Evolutionary conservation across 768 basidiomycete genomes (phyloP).

Genomic region (Mycena albidolilacea): DNA sequence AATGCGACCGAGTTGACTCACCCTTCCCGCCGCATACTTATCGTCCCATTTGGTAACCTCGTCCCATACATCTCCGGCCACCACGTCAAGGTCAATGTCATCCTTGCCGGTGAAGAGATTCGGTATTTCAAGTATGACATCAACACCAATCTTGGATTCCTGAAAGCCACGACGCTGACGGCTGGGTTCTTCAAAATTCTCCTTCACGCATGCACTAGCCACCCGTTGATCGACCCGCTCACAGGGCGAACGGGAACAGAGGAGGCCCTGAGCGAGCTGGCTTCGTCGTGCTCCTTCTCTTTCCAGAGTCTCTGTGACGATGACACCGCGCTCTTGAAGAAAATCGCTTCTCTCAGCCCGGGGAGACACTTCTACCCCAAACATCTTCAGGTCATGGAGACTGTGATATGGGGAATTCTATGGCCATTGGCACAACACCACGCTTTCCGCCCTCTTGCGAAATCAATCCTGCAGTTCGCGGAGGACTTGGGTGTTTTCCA

Average conservation of each 20-base stretch:
- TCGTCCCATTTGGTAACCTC: constrained; percentile 57
- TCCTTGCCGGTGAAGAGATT: constrained; percentile 22
- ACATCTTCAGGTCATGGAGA: constrained; percentile 56
- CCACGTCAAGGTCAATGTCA: constrained; percentile 46
- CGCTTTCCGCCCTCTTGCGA: constrained; percentile 42
- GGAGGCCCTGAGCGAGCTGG: constrained; percentile 58
- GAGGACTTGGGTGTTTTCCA: constrained; percentile 34
- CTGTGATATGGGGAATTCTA: constrained; percentile 51
- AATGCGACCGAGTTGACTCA: constrained; percentile 37
- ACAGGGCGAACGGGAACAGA: constrained; percentile 61
- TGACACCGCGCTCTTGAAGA: constrained; percentile 50
- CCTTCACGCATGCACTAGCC: constrained; percentile 63
- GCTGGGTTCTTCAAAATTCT: constrained; percentile 55
- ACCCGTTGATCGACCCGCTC: constrained; percentile 59
- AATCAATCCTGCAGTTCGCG: constrained; percentile 48
- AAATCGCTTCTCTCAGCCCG: constrained; percentile 53
- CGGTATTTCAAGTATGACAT: constrained; percentile 50
- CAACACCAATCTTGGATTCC: constrained; percentile 51
- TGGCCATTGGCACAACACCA: constrained; percentile 49
- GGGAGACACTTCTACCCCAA: constrained; percentile 54
- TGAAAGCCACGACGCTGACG: constrained; percentile 46
- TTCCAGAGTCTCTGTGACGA: constrained; percentile 52
- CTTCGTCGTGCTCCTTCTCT: constrained; percentile 54
- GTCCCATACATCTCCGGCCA: constrained; percentile 37
- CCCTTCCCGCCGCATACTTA: constrained; percentile 46